Percentiles rank a stretch among this genome's conserved stretches.
Conservation (phyloP, 2,329 filamentous ascomycete genomes). For the Aspergillus ochraceoroseus region DNA sequence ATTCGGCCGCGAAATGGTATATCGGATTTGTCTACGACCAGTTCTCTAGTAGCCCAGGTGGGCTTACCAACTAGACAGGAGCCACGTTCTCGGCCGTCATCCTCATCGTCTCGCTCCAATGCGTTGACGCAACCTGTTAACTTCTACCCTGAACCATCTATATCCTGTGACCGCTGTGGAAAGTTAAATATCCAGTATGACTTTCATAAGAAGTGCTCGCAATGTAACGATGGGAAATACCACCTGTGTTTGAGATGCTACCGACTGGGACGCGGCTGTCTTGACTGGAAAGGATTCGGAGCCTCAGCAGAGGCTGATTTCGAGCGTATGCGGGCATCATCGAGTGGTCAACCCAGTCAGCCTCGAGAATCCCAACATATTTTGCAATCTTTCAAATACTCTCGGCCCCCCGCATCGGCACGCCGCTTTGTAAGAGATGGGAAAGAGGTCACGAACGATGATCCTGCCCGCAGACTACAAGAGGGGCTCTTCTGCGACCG, state of each 20-base stretch:
- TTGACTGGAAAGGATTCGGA: constrained; percentile 85
- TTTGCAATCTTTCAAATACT: constrained; percentile 40
- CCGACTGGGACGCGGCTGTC: constrained; percentile 68
- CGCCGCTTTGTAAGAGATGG: constrained; percentile 37
- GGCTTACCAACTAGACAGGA: constrained; percentile 20
- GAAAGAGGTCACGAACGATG: constrained; percentile 56
- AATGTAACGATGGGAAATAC: constrained; percentile 66
- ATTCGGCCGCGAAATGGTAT: background rate
- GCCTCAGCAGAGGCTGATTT: constrained; percentile 64
- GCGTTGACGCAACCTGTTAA: constrained; percentile 18
- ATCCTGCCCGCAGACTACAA: constrained; percentile 64
- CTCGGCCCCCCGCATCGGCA: constrained; percentile 27
- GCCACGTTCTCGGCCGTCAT: constrained; percentile 29
- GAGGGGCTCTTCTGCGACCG: constrained; percentile 78
- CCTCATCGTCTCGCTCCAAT: constrained; percentile 32
- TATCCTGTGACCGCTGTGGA: constrained; percentile 67
- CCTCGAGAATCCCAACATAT: constrained; percentile 46
- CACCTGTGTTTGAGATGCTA: constrained; percentile 81
- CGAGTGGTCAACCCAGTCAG: constrained; percentile 19
- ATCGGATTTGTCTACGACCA: constrained; percentile 9
- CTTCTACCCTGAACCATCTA: constrained; percentile 63
- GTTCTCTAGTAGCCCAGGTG: constrained; percentile 16
- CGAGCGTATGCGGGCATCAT: constrained; percentile 48
- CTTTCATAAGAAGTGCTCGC: constrained; percentile 74
- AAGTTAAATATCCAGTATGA: constrained; percentile 74